Base-by-base conservation (phyloP, 345 rosid species). In the Salix suchowensis region DNA sequence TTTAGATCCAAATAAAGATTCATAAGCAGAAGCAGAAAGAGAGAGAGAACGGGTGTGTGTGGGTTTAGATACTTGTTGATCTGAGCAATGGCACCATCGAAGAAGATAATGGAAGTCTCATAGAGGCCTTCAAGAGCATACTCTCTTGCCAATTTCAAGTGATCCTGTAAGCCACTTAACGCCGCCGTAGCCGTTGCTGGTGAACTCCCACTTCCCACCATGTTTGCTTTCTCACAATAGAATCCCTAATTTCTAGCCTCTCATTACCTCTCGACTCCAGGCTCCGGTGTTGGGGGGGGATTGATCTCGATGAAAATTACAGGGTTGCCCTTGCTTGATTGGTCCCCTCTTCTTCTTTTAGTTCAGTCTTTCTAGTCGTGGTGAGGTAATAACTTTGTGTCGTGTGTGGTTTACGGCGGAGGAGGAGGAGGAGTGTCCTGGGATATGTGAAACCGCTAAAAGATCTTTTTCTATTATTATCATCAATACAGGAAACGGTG, bases 61-160 rank as follows among this genome's bases (percentile, higher is more conserved):
- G 55, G 8, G 8, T 16, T 6, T 50, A 11, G 55, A 52, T 89
- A 92, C 87, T 89, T 89, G 89, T 91, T 88, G 90, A 93, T 88
- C 89, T 88, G 96, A 77, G 89, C 98, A 85, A 88, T 71, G 81
- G 92, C 88, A 60, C 98, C 98, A 79, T 95, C 91, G 86, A 92
- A 91, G 94, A 96, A 94, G 90, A 96, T 96, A 71, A 91, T 80
- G 46, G 99, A 89, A 67, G 98, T 93, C 72, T 96, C 99, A 72
- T 94, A 92, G 32, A 93, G 89, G 50, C 99, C 99, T 87, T 96
- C 98, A 21, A 92, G 82, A 36, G 99, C 98, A 73, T 96, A 96
- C 71, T 94, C 98, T 81, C 97, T 85, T 1, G 98, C 99, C 84
- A 94, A 84, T 81, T 92, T 96, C 91, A 94, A 84, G 91, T 96